Evolutionary conservation across 257 asterid genomes (phyloP), one percentile per base, ranked within the genome.

Genomic region (Euphrasia confusa): DNA sequence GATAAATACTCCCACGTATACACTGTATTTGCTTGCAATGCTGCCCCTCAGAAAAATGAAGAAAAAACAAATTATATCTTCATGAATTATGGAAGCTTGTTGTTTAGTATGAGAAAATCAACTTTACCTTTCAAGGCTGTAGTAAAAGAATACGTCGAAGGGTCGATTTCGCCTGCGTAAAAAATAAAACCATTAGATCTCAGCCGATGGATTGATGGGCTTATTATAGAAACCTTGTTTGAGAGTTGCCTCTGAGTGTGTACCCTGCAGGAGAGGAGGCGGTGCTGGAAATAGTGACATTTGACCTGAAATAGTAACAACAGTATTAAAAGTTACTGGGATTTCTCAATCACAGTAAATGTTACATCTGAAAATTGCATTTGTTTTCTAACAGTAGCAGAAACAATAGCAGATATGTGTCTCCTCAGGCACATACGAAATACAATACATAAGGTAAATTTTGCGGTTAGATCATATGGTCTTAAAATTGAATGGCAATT

Each of bases 141-240:
- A 52, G 93, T 80, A 64, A 93, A 93, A 24, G 99, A 89, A 72
- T 93, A 93, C 13, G 95, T 83, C 60, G 99, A 84, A 61, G 97
- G 99, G 78, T 93, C 90, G 32, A 93, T 87, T 69, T 89, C 95
- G n/a, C 79, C 99, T 89, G 96, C 63, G 8, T 53, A 53, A 54
- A 11, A 55, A 57, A n/a, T 10, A 28, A 14, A 37, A 37, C 12
- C 33, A 63, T n/a, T n/a, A n/a, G n/a, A n/a, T n/a, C n/a, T n/a
- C n/a, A n/a, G n/a, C n/a, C n/a, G n/a, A n/a, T 49, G 27, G 26
- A 49, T 6, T 13, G 52, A 45, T 12, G 7, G 17, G 12, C 17
- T 12, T 12, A 3, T 12, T 12, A 3, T 45, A 13, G 17, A 10
- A 8, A 4, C 6, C 14, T 3, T 2, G 17, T n/a, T 1, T 52